phyloP scores from a whole-genome alignment of 192 early-diverging fungal species.

The Backusella macrospora region DNA sequence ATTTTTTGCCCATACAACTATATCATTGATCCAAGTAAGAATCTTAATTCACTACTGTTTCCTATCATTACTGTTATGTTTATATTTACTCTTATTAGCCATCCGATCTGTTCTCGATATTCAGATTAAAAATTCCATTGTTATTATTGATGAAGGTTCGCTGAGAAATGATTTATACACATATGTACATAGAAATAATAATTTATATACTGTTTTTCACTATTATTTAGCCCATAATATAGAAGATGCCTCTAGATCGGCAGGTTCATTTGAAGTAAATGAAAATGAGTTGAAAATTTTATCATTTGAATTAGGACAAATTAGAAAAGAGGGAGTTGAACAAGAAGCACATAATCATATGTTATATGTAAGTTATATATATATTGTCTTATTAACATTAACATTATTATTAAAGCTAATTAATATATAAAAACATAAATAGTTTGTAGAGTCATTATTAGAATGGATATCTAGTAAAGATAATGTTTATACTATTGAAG shows the following conservation, averaged over 20 bases:
- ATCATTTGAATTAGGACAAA: slow-evolving; percentile 37
- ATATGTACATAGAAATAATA: neutral
- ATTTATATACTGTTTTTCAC: neutral
- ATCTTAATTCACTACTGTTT: no score
- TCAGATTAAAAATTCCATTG: slow-evolving; percentile 45
- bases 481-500: slow-evolving; percentile 18
- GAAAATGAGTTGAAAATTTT: slow-evolving; percentile 40
- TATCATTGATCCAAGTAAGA: slow-evolving; percentile 59
- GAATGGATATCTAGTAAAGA: slow-evolving; percentile 30
- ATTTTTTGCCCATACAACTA: slow-evolving; percentile 74
- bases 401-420: neutral
- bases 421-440: neutral
- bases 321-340: slow-evolving; percentile 28
- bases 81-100: slow-evolving; percentile 4
- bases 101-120: slow-evolving; percentile 56
- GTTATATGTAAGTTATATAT: slow-evolving; percentile 20
- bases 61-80: no score
- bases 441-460: slow-evolving; percentile 22
- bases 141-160: slow-evolving; percentile 63
- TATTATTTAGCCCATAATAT: slow-evolving; percentile 55
- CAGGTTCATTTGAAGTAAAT: slow-evolving; percentile 53
- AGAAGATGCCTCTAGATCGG: slow-evolving; percentile 57
- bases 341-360: slow-evolving; percentile 27
- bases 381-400: neutral
- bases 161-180: neutral